Base-by-base conservation (phyloP, 2,329 filamentous ascomycete genomes). In the Fusarium sarcochroum region DNA sequence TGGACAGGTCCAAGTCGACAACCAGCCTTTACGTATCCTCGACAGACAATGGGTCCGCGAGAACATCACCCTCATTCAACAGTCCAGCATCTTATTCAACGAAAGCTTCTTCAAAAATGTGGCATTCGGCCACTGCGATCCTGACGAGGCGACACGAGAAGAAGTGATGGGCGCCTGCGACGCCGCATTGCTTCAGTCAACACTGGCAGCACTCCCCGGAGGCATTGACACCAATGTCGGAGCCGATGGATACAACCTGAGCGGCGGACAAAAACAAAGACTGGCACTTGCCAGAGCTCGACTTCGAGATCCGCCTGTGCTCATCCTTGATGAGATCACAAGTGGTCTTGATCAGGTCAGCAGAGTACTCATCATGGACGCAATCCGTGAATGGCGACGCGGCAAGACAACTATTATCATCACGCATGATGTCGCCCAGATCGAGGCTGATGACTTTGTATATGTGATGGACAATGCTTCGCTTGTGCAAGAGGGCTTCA, bases 341-440 rank as follows among this genome's bases (percentile, higher is more conserved):
- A 96, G 93, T 77, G 93, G 93, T 0, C 82, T 98, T 11, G 95
- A 98, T 72, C 87, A 90, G n/a, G 83, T 86, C 11, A 94, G 87
- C 57, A 87, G 90, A 63, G 80, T 80, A 0, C 78, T 89, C 14
- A 86, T 97, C 37, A 90, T 97, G 84, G 87, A 91, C 41, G 88
- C 90, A 0, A 90, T 98, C 52, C 86, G 93, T 9, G 75, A 85
- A 20, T 98, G 94, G 95, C 86, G 96, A 21, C 82, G 80, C 35
- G 90, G 87, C 0, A 96, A 93, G 76, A 98, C 94, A 0, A 98
- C 95, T 0, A 92, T 98, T 51, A 89, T 98, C 69, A 95, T 98
- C 72, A 98, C 96, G 0, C 95, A 98, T 74, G 93, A 98, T 68
- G 86, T 96, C 32, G 86, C 88, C 0, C 91, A 95, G 69, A 95